Conservation (phyloP, 192 early-diverging fungal genomes). For the Podila verticillata region DNA sequence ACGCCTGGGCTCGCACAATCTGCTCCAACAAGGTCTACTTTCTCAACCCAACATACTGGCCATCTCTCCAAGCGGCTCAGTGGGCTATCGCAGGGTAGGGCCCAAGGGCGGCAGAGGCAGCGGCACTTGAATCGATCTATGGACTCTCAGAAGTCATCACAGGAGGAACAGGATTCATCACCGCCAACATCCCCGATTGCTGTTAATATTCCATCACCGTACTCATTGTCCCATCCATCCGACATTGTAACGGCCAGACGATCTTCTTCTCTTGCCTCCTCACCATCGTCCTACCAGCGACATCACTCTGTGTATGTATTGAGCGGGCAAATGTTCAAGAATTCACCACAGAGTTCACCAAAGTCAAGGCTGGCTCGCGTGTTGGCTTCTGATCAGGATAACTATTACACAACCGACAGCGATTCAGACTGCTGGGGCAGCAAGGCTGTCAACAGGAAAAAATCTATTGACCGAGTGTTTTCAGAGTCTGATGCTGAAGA, state of each 20-base stretch:
- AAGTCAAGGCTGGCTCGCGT: slow-evolving; percentile 39
- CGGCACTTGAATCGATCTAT: slow-evolving; percentile 27
- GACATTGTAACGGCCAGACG: slow-evolving; percentile 30
- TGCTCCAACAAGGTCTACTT: slow-evolving; percentile 27
- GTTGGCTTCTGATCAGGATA: slow-evolving; percentile 41
- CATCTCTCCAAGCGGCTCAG: slow-evolving; percentile 7
- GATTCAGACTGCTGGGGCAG: slow-evolving; percentile 45
- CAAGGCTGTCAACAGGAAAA: slow-evolving; percentile 19
- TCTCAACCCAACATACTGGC: slow-evolving; percentile 18
- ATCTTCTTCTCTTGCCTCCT: slow-evolving; percentile 43
- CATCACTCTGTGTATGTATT: slow-evolving; percentile 47
- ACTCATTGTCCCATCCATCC: slow-evolving; percentile 26
- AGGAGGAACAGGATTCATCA: slow-evolving; percentile 42
- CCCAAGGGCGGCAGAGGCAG: slow-evolving; percentile 21
- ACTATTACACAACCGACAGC: slow-evolving; percentile 44
- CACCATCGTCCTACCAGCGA: slow-evolving; percentile 45
- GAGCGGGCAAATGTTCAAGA: slow-evolving; percentile 51
- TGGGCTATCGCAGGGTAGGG: slow-evolving; percentile 11
- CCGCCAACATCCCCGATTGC: slow-evolving; percentile 38
- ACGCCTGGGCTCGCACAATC: slow-evolving; percentile 9
- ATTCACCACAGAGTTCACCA: slow-evolving; percentile 41
- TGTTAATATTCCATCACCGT: slow-evolving; percentile 33
- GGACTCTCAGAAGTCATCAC: slow-evolving; percentile 37
- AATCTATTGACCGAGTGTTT: slow-evolving; percentile 30
- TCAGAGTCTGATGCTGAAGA: slow-evolving; percentile 46